Evolutionary conservation across 805 yeast species (phyloP).

Genomic region (Cyberlindnera sargentensis): DNA sequence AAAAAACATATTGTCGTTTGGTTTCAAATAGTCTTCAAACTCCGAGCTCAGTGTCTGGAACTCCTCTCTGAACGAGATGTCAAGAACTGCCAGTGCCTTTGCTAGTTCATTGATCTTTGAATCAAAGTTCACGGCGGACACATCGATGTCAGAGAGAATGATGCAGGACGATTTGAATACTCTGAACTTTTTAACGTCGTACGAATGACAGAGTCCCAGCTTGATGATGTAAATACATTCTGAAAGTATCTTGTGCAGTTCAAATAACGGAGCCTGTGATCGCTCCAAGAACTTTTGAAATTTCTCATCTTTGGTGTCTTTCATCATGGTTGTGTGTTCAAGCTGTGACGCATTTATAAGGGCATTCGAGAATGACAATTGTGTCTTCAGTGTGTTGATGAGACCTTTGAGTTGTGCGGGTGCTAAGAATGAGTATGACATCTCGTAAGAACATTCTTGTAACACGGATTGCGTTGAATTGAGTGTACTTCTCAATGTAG

Average conservation of each 20-base stretch:
- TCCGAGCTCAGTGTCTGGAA: conserved; percentile 21
- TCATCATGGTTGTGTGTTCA: conserved; percentile 27
- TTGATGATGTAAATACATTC: conserved; percentile 28
- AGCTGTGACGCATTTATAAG: conserved; percentile 42
- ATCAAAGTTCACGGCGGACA: conserved; percentile 21
- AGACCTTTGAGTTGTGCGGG: conserved; percentile 34
- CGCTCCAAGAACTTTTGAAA: conserved; percentile 26
- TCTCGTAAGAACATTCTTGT: conserved; percentile 42
- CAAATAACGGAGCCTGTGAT: conserved; percentile 26
- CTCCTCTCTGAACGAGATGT: conserved; percentile 27
- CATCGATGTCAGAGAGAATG: conserved; percentile 15
- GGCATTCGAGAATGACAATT: conserved; percentile 32
- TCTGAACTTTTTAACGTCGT: conserved; percentile 29
- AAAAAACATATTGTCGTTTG: conserved; percentile 43
- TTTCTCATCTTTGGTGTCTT: conserved; percentile 14
- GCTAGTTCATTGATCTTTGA: conserved; percentile 19
- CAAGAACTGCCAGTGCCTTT: conserved; percentile 29
- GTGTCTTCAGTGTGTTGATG: conserved; percentile 26
- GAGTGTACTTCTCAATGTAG: conserved; percentile 27
- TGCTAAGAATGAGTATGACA: conserved; percentile 40
- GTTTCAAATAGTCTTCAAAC: conserved; percentile 26
- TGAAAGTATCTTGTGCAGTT: conserved; percentile 29
- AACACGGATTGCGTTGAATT: conserved; percentile 31
- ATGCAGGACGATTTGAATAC: not conserved
- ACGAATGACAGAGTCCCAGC: conserved; percentile 29